A percentile compares a stretch with the other conserved stretches of the same genome.
Evolutionary conservation across 768 basidiomycete species (phyloP).

Genomic region (Collybia mongolica): DNA sequence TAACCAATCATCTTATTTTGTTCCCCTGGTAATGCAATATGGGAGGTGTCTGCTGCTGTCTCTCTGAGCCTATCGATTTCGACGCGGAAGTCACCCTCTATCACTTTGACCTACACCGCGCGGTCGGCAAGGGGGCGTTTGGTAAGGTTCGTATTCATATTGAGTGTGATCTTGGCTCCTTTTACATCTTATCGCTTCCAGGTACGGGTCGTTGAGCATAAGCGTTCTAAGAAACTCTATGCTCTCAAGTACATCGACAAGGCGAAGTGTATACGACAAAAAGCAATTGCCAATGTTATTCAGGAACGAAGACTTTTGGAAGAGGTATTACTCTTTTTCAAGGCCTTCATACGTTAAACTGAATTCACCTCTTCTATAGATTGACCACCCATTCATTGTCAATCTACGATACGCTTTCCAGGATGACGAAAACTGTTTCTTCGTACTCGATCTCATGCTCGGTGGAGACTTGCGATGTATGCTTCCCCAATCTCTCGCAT

Average conservation of each 20-base stretch:
- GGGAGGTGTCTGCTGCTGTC: slow-evolving; percentile 53
- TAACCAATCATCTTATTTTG: slow-evolving; percentile 28
- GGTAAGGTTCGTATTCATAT: slow-evolving; percentile 69
- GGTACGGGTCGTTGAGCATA: slow-evolving; percentile 98
- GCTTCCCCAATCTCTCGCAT: slow-evolving; percentile 26
- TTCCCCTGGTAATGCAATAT: slow-evolving; percentile 43
- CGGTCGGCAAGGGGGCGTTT: slow-evolving; percentile 96
- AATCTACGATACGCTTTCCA: slow-evolving; percentile 96
- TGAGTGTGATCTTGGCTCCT: slow-evolving; percentile 3
- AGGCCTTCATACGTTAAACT: slow-evolving; percentile 2
- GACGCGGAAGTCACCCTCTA: slow-evolving; percentile 85
- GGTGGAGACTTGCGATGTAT: slow-evolving; percentile 91
- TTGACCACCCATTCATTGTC: slow-evolving; percentile 87
- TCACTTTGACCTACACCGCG: slow-evolving; percentile 95
- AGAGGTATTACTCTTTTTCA: slow-evolving; percentile 53
- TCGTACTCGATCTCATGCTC: slow-evolving; percentile 95
- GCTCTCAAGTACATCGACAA: slow-evolving; percentile 99
- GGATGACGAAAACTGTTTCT: slow-evolving; percentile 97
- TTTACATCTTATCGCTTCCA: slow-evolving; percentile 26
- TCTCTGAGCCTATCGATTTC: slow-evolving; percentile 82
- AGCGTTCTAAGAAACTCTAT: slow-evolving; percentile 86
- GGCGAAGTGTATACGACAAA: slow-evolving; percentile 85
- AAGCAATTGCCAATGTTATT: slow-evolving; percentile 89
- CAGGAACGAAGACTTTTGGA: slow-evolving; percentile 92
- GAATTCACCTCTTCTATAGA: slow-evolving; percentile 35